A percentile compares a stretch with the other conserved stretches of the same genome.
phyloP scores from a whole-genome alignment of 2,329 filamentous ascomycete genomes.

The Pseudogymnoascus sp. region DNA sequence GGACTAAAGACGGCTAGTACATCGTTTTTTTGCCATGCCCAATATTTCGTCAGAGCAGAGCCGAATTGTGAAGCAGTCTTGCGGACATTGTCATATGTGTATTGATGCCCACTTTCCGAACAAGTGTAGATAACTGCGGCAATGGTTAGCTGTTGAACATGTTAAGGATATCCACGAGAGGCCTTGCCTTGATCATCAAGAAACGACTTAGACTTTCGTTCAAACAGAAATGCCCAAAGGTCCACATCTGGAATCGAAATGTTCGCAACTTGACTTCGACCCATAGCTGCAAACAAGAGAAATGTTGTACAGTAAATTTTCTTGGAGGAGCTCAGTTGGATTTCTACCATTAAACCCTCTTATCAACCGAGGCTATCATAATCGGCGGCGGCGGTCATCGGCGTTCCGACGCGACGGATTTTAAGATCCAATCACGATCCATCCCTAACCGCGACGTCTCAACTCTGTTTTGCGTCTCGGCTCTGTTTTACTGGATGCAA shows the following conservation, averaged over 20 bases:
- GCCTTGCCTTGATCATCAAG: conserved; percentile 62
- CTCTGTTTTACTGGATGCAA: too few relatives aligned
- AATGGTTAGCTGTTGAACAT: conserved; percentile 11
- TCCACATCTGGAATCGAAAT: conserved; percentile 66
- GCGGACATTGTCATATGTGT: conserved; percentile 63
- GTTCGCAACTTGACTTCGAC: too few relatives aligned
- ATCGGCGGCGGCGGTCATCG: too few relatives aligned
- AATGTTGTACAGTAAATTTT: too few relatives aligned
- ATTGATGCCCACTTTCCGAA: conserved; percentile 55
- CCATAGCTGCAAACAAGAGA: too few relatives aligned
- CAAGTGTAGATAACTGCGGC: conserved; percentile 66
- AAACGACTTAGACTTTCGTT: conserved; percentile 54
- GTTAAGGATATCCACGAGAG: neutral
- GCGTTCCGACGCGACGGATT: too few relatives aligned
- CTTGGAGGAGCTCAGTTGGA: too few relatives aligned
- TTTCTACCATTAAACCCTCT: too few relatives aligned
- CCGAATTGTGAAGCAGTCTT: conserved; percentile 64
- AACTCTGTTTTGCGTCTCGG: too few relatives aligned
- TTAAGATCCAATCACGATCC: too few relatives aligned
- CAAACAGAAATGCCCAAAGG: conserved; percentile 71
- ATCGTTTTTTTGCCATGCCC: conserved; percentile 67
- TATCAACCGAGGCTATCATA: too few relatives aligned
- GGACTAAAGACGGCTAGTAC: conserved; percentile 72
- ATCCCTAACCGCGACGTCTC: too few relatives aligned
- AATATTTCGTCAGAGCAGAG: conserved; percentile 63